Base-by-base conservation (phyloP, 2,329 filamentous ascomycete genomes). In the Chaetoscypha palmicola region DNA sequence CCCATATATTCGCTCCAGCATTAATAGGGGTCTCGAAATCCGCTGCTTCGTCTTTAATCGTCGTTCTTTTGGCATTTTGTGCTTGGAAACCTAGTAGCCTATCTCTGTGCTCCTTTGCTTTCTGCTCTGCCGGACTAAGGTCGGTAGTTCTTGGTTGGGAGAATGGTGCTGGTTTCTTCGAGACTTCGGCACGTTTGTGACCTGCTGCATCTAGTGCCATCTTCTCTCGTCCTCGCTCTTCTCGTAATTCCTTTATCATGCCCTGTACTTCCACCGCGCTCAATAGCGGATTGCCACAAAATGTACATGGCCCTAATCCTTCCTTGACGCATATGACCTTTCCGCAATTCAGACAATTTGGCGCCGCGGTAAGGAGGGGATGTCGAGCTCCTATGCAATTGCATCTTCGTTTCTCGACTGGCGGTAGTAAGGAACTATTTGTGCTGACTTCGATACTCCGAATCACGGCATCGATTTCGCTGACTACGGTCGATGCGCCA, bases 291-390 rank as follows among this genome's bases (percentile, higher is more conserved):
- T 76, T 72, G 0, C 81, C 80, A 67, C 92, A 98, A 60, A 86
- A 96, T 0, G 91, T 96, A 64, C 92, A 98, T 0, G 91, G 91
- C 0, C 91, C 91, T 1, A 97, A 72, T 0, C 92, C 92, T 65
- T 98, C 90, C 58, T 92, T 90, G 19, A 94, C 79, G 62, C 92
- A 98, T 43, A 97, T 83, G 10, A 98, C 88, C 63, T 97, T 97
- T 47, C 92, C 92, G 58, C 92, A 98, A 34, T 76, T 82, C 12
- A 94, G 68, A 61, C 92, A 98, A 62, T 97, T 98, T 1, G 92
- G 92, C 0, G 90, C 89, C 0, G 91, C 89, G n/a, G 79, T 79
- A 34, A 96, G 83, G 2, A 97, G 75, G 1, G 91, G 86, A 63
- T 98, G 92, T 1, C 86, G 78, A 0, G 85, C 81, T 0, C 86